Evolutionary conservation across 2,329 filamentous ascomycete genomes (phyloP).

Genomic region (Aspergillus carbonarius): DNA sequence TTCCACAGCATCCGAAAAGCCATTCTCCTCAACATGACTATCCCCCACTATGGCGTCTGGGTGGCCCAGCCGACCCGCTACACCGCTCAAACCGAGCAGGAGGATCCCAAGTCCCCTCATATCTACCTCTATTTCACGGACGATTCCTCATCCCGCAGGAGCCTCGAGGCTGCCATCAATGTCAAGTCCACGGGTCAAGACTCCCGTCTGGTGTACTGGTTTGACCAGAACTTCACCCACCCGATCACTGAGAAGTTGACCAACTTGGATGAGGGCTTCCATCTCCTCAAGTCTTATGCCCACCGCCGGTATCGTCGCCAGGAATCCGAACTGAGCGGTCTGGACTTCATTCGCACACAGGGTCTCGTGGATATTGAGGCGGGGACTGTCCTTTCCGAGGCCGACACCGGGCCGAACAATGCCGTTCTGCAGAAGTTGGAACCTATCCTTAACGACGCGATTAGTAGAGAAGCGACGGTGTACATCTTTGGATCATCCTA

Average conservation of each 20-base stretch:
- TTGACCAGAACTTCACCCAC: conserved; percentile 13
- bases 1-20: background rate
- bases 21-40: conserved; percentile 7
- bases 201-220: conserved; percentile 21
- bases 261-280: conserved; percentile 13
- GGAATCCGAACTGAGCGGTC: background rate
- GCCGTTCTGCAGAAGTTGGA: conserved; percentile 32
- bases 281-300: background rate
- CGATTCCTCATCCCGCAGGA: background rate
- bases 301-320: background rate
- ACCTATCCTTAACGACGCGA: conserved; percentile 14
- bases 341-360: conserved; percentile 20
- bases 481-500: conserved; percentile 21
- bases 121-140: conserved; percentile 8
- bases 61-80: conserved; percentile 2
- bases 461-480: conserved; percentile 13
- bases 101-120: conserved; percentile 3
- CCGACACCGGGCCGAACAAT: conserved; percentile 25
- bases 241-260: conserved; percentile 13
- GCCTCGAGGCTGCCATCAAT: conserved; percentile 17
- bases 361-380: conserved; percentile 14
- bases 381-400: conserved; percentile 21
- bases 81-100: conserved; percentile 1
- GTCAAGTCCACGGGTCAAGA: conserved; percentile 19
- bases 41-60: conserved; percentile 18